Base-by-base conservation (phyloP, 2,329 filamentous ascomycete genomes). In the Apiospora koreana region DNA sequence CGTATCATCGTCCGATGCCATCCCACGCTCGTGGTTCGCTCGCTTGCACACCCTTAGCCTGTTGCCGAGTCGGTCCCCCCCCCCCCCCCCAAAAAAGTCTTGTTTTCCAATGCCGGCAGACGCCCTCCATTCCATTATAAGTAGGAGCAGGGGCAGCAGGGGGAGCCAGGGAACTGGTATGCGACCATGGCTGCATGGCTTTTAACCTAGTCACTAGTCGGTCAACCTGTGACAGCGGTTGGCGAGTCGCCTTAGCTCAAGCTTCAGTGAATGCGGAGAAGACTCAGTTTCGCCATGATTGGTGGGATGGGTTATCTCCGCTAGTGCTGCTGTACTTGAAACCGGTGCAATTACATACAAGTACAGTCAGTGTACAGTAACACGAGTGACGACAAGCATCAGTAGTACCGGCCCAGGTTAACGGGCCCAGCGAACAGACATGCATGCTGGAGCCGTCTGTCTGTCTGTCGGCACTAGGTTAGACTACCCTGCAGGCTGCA, bases 261-360 rank as follows among this genome's bases (percentile, higher is more conserved):
- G 45, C n/a, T n/a, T n/a, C n/a, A n/a, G n/a, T n/a, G 31, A 18
- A 9, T 23, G 54, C 54, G 54, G 54, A 62, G 54, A 62, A 38
- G 8, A 18, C 31, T 14, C 54, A 62, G 54, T 12, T 38, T 9
- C 16, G 54, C 9, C 54, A n/a, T 62, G 54, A 62, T 62, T 62
- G 54, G 54, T 62, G 54, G 54, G 31, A 38, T 62, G 54, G 50
- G 54, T 14, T 62, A n/a, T 62, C 28, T 62, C 54, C 54, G 54
- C 54, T 62, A 12, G 31, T 21, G 5, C 5, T 28, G 21, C 28
- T 62, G 31, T 23, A 62, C 54, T 62, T 62, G 54, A 62, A 62
- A 62, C 54, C 28, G 21, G 28, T 62, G 54, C 54, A 62, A 62
- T 62, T 62, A 62, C 25, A 16, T 16, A 21, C 28, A 35, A 18